Conservation (phyloP, 148 eudicot species). For the Polygonum maritimum region DNA sequence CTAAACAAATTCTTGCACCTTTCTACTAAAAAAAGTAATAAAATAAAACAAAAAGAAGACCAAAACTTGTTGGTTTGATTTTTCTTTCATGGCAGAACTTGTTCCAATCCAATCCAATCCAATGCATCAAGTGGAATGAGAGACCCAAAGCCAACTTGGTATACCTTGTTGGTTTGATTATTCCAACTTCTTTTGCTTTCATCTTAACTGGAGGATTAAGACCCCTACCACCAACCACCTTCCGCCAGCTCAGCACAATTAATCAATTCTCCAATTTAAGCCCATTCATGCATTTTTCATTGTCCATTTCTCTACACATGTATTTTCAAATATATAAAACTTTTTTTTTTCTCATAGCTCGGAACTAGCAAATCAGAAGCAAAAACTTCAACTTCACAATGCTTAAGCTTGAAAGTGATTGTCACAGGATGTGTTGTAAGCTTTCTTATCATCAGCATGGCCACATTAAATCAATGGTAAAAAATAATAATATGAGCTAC, state of each 20-base stretch:
- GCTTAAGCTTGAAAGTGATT: neutral
- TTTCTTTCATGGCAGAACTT: too few relatives aligned
- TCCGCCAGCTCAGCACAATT: neutral
- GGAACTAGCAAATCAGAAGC: neutral
- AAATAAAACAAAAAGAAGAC: too few relatives aligned
- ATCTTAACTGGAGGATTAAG: slow-evolving; percentile 2
- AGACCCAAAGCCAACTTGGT: slow-evolving; percentile 7
- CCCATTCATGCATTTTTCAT: neutral
- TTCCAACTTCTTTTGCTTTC: slow-evolving; percentile 6
- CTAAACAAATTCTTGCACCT: too few relatives aligned
- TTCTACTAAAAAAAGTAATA: too few relatives aligned
- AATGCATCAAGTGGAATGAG: neutral
- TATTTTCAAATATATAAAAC: too few relatives aligned
- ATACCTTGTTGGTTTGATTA: neutral
- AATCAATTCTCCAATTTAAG: neutral
- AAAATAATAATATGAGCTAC: too few relatives aligned
- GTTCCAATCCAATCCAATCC: neutral
- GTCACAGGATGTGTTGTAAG: neutral
- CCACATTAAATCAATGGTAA: neutral
- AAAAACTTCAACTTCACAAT: neutral
- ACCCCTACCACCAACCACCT: neutral
- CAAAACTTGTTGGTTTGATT: too few relatives aligned
- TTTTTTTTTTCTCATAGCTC: too few relatives aligned
- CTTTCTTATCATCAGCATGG: neutral
- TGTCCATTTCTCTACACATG: too few relatives aligned